Evolutionary conservation across 2,329 filamentous ascomycete genomes (phyloP), one percentile per base, ranked within the genome.

Genomic region (Cordyceps cateniannulata): DNA sequence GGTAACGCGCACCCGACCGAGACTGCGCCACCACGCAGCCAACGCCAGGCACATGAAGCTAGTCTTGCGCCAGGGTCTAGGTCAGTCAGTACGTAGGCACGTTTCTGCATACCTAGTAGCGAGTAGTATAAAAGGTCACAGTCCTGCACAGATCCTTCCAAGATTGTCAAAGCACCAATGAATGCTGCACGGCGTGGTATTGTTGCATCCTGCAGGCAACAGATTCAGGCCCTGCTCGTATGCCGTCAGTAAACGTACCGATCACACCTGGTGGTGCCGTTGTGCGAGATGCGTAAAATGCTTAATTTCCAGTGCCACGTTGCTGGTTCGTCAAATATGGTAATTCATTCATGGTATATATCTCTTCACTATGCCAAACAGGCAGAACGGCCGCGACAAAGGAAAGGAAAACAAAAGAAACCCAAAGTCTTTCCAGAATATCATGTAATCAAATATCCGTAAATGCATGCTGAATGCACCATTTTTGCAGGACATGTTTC

Each of bases 341-440:
- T 29, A 22, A 38, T 50, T 50, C 47, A 50, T 58, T 58, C 55
- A 50, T 58, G 55, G 45, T 50, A 58, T 51, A 51, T 58, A 50
- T 58, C 24, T 58, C 55, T 29, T 44, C 32, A 50, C 20, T 49
- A 27, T 57, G 44, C 54, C 56, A 52, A 44, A 52, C n/a, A 51
- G 22, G 22, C 47, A 52, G 20, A 38, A 29, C 49, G 12, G 27
- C 40, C 49, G 45, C 29, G n/a, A 60, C 57, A 60, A 49, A 53
- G 25, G 29, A 27, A 53, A 60, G 12, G 9, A 38, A 38, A n/a
- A 38, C 22, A 38, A 54, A 52, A 29, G 6, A 40, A n/a, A 27
- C 18, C 35, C 42, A 45, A 47, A 52, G 32, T 53, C 58, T 40
- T 29, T 53, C 49, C 40, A 42, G 25, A 61, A 61, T 4, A 61